These are phyloP conservation scores for Lumnitzera racemosa DNA, from an alignment of 345 rosid genomes.

Conservation along the genomic window DNA sequence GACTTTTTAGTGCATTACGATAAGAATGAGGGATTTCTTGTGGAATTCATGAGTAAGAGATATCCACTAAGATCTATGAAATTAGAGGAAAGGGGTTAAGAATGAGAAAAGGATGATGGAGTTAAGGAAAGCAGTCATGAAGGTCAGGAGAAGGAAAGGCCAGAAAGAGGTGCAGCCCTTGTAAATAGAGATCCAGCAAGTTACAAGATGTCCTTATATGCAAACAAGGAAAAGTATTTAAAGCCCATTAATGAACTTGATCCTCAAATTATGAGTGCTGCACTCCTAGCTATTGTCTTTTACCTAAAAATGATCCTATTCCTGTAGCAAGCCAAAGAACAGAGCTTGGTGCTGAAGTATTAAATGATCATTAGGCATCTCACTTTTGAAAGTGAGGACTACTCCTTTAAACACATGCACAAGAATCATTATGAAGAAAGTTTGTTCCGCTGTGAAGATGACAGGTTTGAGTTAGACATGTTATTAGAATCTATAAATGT, in stretches of 20 bases:
- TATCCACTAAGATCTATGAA: constrained; percentile 55
- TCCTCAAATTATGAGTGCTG: constrained; percentile 89
- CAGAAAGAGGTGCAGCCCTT: constrained; percentile 44
- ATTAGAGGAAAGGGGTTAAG: constrained; percentile 66
- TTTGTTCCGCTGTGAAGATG: constrained; percentile 92
- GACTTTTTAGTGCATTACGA: constrained; percentile 81
- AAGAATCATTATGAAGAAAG: constrained; percentile 99
- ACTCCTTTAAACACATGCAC: constrained; percentile 97
- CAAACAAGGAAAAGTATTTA: constrained; percentile 71
- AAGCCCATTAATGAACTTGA: constrained; percentile 94
- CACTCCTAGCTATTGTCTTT: constrained; percentile 96
- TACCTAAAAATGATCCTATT: constrained; percentile 81
- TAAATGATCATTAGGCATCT: constrained; percentile 98
- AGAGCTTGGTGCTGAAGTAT: constrained; percentile 70
- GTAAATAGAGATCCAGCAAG: constrained; percentile 45
- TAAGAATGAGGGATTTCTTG: constrained; percentile 79
- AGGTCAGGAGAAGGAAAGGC: constrained; percentile 65
- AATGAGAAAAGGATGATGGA: constrained; percentile 53
- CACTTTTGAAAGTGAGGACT: constrained; percentile 99
- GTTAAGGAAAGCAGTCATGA: constrained; percentile 63
- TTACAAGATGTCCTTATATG: constrained; percentile 41
- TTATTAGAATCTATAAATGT: constrained; percentile 81
- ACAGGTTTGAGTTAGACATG: constrained; percentile 99
- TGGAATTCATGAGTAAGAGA: constrained; percentile 74
- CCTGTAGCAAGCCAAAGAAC: constrained; percentile 80